Base-by-base conservation (phyloP, 352 stramenopile genomes). In the Blastocystis sp. region DNA sequence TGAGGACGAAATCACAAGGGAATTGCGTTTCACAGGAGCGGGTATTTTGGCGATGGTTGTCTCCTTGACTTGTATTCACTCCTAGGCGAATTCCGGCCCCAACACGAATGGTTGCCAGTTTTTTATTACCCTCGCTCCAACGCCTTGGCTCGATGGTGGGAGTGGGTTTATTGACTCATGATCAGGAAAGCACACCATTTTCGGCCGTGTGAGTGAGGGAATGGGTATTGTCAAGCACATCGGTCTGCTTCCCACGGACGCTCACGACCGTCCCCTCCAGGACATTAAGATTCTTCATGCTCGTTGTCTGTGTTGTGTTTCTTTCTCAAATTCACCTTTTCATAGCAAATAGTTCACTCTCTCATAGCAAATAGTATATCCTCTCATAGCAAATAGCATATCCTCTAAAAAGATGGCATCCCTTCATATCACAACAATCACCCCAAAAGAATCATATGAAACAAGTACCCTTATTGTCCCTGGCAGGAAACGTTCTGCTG, bases 31-130 rank as follows among this genome's bases (percentile, higher is more conserved):
- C 91, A 98, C 94, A 6, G 94, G 94, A 38, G 94, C 95, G 38
- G 95, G 95, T 3, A 92, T 98, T 57, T 70, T 98, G 2, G 87
- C 62, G 3, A 87, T 79, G 74, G 65, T 89, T 42, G n/a, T 88
- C 40, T 63, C 2, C 34, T n/a, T 64, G 89, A 19, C 48, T 17
- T 54, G 81, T 34, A 79, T 87, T 14, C 59, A 45, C 42, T n/a
- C 48, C 28, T 65, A 95, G 93, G 94, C 94, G 48, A 97, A 97
- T 62, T 92, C 94, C 17, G 94, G 94, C 0, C 93, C 93, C 1
- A 95, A 96, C 84, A 96, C 94, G 61, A 97, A 97, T 80, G 94
- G 94, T 74, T 96, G 45, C 0, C 94, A 98, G 90, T 98, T 98
- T 89, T 98, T 98, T 91, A 93, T 98, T 82, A 97, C 95, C 34